Evolutionary conservation across 2,329 filamentous ascomycete species (phyloP).

Genomic region (Lachnellula occidentalis): DNA sequence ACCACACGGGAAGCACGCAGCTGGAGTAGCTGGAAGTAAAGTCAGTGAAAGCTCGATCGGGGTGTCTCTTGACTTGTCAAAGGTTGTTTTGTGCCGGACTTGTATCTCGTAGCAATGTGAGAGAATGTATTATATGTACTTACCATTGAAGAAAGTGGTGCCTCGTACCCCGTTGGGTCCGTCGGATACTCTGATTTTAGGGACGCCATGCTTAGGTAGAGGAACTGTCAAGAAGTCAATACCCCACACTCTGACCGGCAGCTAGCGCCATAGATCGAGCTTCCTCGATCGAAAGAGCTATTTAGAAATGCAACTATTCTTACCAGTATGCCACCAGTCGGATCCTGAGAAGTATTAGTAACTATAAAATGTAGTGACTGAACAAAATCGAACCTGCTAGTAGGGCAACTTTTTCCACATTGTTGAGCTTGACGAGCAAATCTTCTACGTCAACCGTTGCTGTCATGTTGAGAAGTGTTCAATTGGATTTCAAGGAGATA

Average conservation of each 20-base stretch:
- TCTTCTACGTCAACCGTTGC: conserved; percentile 50
- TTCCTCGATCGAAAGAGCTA: not conserved
- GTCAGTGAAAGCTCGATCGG: not conserved
- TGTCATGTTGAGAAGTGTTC: conserved; percentile 31
- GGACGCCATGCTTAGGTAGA: conserved; percentile 28
- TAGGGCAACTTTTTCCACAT: conserved; percentile 48
- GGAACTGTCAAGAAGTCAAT: conserved; percentile 15
- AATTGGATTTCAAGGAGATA: not conserved
- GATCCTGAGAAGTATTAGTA: conserved; percentile 21
- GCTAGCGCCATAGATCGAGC: not conserved
- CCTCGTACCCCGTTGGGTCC: conserved; percentile 34
- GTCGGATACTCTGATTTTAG: conserved; percentile 31
- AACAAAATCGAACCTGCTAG: conserved; percentile 37
- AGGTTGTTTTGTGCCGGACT: not conserved
- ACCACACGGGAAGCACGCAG: conserved; percentile 41
- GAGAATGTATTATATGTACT: not conserved
- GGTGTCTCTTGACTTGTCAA: not conserved
- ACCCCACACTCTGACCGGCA: not conserved
- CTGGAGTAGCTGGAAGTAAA: conserved; percentile 7
- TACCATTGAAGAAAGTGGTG: conserved; percentile 28
- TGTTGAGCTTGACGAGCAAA: conserved; percentile 47
- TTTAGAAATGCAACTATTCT: no score
- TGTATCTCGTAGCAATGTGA: not conserved
- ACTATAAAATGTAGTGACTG: not conserved
- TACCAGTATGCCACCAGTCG: conserved; percentile 30